These are phyloP conservation scores for Lecanosticta acicola DNA, from an alignment of 2,329 filamentous ascomycete genomes.

Conservation along the genomic window DNA sequence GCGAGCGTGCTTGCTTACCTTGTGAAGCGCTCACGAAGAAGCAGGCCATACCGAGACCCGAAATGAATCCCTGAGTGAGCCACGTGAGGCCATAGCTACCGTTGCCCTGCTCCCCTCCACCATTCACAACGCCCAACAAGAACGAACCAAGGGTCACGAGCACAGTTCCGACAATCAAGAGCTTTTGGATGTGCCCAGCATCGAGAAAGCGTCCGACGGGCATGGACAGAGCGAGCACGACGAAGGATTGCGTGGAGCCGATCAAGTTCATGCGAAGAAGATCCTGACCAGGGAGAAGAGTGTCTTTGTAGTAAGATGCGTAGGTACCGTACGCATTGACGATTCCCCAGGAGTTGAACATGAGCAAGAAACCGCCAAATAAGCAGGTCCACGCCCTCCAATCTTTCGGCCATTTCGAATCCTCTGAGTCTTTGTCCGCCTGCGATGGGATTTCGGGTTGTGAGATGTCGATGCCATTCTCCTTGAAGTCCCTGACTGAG, in stretches of 20 bases:
- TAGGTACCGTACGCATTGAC: constrained; percentile 49
- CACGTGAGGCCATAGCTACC: constrained; percentile 42
- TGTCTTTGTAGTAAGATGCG: constrained; percentile 45
- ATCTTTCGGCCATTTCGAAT: constrained; percentile 41
- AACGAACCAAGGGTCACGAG: constrained; percentile 43
- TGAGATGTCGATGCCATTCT: constrained; percentile 8
- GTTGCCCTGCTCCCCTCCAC: constrained; percentile 30
- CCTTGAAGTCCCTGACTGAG: constrained; percentile 15
- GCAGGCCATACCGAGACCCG: constrained; percentile 48
- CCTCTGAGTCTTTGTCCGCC: constrained; percentile 6
- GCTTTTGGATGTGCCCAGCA: constrained; percentile 38
- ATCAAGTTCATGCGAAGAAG: constrained; percentile 44
- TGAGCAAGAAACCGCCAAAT: constrained; percentile 46
- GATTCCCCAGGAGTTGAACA: constrained; percentile 37
- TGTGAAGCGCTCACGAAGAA: constrained; percentile 49
- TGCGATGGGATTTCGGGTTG: constrained; percentile 6
- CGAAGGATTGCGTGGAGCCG: constrained; percentile 44
- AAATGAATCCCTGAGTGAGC: constrained; percentile 44
- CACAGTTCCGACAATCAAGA: constrained; percentile 40
- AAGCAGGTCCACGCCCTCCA: constrained; percentile 43
- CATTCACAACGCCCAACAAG: constrained; percentile 40
- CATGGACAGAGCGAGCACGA: constrained; percentile 43
- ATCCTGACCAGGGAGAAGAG: constrained; percentile 38
- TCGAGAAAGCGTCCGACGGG: constrained; percentile 46
- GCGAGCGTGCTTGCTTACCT: constrained; percentile 30